Conservation (phyloP, 2,329 filamentous ascomycete species). For the Aspergillus sclerotialis region DNA sequence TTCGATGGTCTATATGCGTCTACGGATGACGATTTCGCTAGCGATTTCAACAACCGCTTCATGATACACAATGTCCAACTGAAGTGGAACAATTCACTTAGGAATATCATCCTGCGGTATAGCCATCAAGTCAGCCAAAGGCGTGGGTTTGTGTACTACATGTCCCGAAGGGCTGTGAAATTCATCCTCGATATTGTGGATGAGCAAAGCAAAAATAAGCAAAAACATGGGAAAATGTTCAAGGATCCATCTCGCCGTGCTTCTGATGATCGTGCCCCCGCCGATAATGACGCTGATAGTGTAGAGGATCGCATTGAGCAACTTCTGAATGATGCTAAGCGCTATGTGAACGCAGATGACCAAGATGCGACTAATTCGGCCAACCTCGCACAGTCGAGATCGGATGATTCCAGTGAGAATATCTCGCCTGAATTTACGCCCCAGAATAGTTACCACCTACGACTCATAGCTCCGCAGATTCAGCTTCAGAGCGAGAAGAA, state of each 20-base stretch:
- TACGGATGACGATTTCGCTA: slow-evolving; percentile 72
- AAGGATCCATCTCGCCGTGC: slow-evolving; percentile 15
- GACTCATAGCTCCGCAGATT: slow-evolving; percentile 93
- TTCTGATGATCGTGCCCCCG: slow-evolving; percentile 21
- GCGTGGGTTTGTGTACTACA: slow-evolving; percentile 94
- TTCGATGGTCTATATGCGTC: slow-evolving; percentile 57
- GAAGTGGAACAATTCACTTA: slow-evolving; percentile 95
- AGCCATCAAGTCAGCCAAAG: slow-evolving; percentile 96
- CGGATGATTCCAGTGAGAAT: slow-evolving; percentile 58
- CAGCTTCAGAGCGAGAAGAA: slow-evolving; percentile 99
- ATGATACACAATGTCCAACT: slow-evolving; percentile 96
- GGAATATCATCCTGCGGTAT: slow-evolving; percentile 94
- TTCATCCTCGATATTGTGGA: slow-evolving; percentile 98
- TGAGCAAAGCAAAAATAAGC: slow-evolving; percentile 73
- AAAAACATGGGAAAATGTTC: slow-evolving; percentile 30
- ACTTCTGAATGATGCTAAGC: slow-evolving; percentile 74
- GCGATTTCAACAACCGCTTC: slow-evolving; percentile 96
- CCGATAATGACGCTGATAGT: slow-evolving; percentile 52
- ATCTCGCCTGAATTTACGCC: slow-evolving; percentile 83
- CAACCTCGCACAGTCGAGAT: slow-evolving; percentile 33
- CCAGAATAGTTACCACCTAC: slow-evolving; percentile 89
- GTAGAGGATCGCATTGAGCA: slow-evolving; percentile 82
- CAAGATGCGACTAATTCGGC: slow-evolving; percentile 32
- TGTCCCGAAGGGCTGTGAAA: slow-evolving; percentile 90
- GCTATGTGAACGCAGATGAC: slow-evolving; percentile 70